Evolutionary conservation across 2,329 filamentous ascomycete species (phyloP).

Genomic region (Arthrobotrys musiformis): DNA sequence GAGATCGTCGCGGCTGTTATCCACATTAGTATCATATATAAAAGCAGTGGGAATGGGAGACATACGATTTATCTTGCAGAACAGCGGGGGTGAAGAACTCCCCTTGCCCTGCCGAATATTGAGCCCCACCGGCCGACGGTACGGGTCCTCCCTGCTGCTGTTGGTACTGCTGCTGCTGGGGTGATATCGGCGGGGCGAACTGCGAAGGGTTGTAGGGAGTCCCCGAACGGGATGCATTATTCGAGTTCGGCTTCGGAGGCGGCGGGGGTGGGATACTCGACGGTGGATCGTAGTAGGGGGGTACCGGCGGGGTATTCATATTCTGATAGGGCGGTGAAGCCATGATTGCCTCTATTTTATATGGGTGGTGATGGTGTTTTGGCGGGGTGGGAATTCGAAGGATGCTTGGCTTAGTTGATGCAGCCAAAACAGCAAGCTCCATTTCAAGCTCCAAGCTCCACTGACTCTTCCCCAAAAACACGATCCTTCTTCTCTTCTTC

Average conservation of each 20-base stretch:
- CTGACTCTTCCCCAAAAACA: not conserved
- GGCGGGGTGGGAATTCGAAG: not conserved
- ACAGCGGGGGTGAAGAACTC: slow-evolving; percentile 60
- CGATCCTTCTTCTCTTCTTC: not conserved
- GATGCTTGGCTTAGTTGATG: not conserved
- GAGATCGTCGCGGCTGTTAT: slow-evolving; percentile 78
- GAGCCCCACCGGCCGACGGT: slow-evolving; percentile 57
- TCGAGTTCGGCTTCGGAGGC: slow-evolving; percentile 77
- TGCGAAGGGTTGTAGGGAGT: slow-evolving; percentile 69
- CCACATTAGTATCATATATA: slow-evolving; percentile 49
- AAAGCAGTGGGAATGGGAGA: slow-evolving; percentile 60
- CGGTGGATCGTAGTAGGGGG: slow-evolving; percentile 54
- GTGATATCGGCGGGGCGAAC: slow-evolving; percentile 65
- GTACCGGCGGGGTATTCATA: slow-evolving; percentile 41
- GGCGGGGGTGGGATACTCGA: slow-evolving; percentile 70
- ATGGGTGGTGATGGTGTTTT: slow-evolving; percentile 5
- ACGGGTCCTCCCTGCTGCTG: slow-evolving; percentile 36
- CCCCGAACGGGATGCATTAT: slow-evolving; percentile 72
- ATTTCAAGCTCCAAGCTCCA: not conserved
- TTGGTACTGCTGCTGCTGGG: slow-evolving; percentile 59
- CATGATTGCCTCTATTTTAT: slow-evolving; percentile 2
- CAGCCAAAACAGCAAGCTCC: slow-evolving; percentile 11
- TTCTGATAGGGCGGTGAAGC: slow-evolving; percentile 37
- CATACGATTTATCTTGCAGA: slow-evolving; percentile 84
- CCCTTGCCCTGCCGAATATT: slow-evolving; percentile 5